Evolutionary conservation across 2,329 filamentous ascomycete species (phyloP), one percentile per base, ranked within the genome.

Genomic region (Exophiala dermatitidis): DNA sequence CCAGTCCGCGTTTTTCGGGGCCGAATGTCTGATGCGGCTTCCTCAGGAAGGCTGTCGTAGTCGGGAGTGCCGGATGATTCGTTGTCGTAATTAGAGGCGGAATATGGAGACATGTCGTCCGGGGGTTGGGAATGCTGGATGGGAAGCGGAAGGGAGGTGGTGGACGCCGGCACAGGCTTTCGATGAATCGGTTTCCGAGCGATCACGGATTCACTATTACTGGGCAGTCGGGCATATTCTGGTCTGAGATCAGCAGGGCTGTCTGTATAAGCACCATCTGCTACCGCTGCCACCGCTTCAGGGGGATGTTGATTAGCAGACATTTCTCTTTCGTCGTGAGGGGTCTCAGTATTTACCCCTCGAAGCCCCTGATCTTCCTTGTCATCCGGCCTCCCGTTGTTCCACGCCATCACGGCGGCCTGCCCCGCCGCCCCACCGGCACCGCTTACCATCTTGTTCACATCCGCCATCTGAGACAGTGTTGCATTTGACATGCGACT

Each of bases 401-500:
- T 69, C 67, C 73, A 73, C 47, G 72, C 68, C 53, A 69, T 64
- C 50, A 69, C 67, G 50, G 69, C 67, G 50, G 68, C 69, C 48
- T 70, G 69, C 28, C 67, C 66, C 40, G 71, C 70, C 54, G 65
- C 60, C 56, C 66, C 49, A 62, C 66, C 36, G 26, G 66, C 49
- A 62, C 66, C 36, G 26, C 42, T 53, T 26, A 52, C 54, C 7
- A 50, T 29, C 26, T 78, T 80, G 50, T 80, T 81, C 43, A 85
- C 86, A 60, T 84, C 85, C 32, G 82, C 82, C 66, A 97, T 77
- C 66, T 96, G 89, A 42, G 84, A 79, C 43, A 96, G 75, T 0
- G 91, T 97, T 1, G 83, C 83, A 61, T 78, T 80, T 29, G 93
- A 95, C 67, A 97, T 83, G 26, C 89, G 84, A 62, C 85, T 90